Percentiles rank a stretch among this genome's conserved stretches.
These are phyloP conservation scores for Tetrahymena elliotti DNA, from an alignment of 73 alveolate species.

Conservation along the genomic window DNA sequence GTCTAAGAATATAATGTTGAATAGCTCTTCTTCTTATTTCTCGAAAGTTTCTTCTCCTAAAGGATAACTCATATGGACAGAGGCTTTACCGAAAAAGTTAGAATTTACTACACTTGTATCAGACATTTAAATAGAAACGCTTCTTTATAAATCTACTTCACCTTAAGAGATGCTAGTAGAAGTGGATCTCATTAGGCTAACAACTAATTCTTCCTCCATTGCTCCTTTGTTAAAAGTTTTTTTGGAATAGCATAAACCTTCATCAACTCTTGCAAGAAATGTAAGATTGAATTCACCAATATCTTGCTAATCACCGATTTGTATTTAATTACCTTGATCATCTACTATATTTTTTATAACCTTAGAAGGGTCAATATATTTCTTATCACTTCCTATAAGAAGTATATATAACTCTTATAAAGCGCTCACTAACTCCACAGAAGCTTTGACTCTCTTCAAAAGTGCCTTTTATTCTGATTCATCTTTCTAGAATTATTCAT, in stretches of 20 bases:
- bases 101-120: not conserved
- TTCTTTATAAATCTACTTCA: not conserved
- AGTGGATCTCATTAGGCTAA: not conserved
- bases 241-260: slow-evolving; percentile 39
- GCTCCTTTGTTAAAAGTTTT: not conserved
- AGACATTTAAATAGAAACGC: not conserved
- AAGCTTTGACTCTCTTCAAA: slow-evolving; percentile 10
- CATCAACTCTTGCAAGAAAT: slow-evolving; percentile 63
- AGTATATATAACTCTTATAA: slow-evolving; percentile 45
- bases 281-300: slow-evolving; percentile 75
- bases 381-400: slow-evolving; percentile 54
- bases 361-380: slow-evolving; percentile 65
- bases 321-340: slow-evolving; percentile 60
- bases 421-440: slow-evolving; percentile 41
- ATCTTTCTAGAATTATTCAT: not conserved
- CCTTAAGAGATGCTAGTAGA: not conserved
- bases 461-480: slow-evolving; percentile 1
- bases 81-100: slow-evolving; percentile 26
- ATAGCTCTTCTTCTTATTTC: slow-evolving; percentile 27
- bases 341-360: slow-evolving; percentile 57
- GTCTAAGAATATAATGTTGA: slow-evolving; percentile 51
- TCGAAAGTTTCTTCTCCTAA: not conserved
- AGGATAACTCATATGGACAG: slow-evolving; percentile 2
- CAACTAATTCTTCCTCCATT: not conserved
- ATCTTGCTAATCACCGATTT: slow-evolving; percentile 76